phyloP scores from a whole-genome alignment of 371 early-diverging fungal genomes.

The Zancudomyces culisetae region DNA sequence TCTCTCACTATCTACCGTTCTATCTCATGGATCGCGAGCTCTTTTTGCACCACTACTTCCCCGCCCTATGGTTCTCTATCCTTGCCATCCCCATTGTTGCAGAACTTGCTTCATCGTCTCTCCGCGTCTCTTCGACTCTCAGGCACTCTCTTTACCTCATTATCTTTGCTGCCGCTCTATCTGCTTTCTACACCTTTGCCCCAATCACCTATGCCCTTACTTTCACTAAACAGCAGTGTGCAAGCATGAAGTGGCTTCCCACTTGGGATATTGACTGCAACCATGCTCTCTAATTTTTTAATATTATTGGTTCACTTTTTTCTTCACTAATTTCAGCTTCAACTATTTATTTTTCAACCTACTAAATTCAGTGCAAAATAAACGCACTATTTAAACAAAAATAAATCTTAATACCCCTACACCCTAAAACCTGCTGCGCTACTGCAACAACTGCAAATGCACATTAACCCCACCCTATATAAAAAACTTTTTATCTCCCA shows the following conservation, averaged over 20 bases:
- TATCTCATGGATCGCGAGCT: conserved; percentile 82
- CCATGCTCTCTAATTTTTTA: conserved; percentile 17
- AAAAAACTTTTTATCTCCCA: too few species aligned
- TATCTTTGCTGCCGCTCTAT: conserved; percentile 26
- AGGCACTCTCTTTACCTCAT: conserved; percentile 21
- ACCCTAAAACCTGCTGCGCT: too few species aligned
- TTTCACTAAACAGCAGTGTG: conserved; percentile 44
- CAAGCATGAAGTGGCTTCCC: conserved; percentile 49
- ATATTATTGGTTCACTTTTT: too few species aligned
- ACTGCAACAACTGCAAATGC: too few species aligned
- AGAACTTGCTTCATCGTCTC: conserved; percentile 43
- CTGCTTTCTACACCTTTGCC: conserved; percentile 36
- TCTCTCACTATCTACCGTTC: conserved; percentile 82
- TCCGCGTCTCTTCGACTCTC: conserved; percentile 17
- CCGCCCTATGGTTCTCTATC: conserved; percentile 72
- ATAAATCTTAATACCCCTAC: too few species aligned
- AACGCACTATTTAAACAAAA: too few species aligned
- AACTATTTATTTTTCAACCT: too few species aligned
- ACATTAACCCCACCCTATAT: too few species aligned
- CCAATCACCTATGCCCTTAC: conserved; percentile 67
- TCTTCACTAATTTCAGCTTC: too few species aligned
- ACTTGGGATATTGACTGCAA: conserved; percentile 72
- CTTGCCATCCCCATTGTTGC: conserved; percentile 44
- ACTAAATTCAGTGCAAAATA: too few species aligned
- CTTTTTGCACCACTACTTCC: conserved; percentile 94